Evolutionary conservation across 2,329 filamentous ascomycete species (phyloP).

Genomic region (Fusarium sp.): DNA sequence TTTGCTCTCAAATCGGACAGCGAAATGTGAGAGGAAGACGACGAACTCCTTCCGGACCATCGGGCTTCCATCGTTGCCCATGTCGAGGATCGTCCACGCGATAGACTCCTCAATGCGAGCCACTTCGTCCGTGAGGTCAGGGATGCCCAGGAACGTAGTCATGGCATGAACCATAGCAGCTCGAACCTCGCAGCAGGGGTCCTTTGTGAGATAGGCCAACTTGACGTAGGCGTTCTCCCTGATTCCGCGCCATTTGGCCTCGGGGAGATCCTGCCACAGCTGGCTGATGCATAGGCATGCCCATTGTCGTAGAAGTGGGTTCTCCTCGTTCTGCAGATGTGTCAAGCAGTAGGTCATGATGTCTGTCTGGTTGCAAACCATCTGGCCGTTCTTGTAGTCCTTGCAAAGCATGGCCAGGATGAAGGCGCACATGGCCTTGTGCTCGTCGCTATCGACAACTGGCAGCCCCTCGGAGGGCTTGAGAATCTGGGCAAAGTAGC

Average conservation of each 20-base stretch:
- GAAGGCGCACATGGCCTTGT: slow-evolving; percentile 99
- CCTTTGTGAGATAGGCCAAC: slow-evolving; percentile 82
- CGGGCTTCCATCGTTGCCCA: slow-evolving; percentile 93
- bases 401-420: slow-evolving; percentile 98
- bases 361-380: slow-evolving; percentile 89
- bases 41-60: slow-evolving; percentile 94
- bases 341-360: slow-evolving; percentile 89
- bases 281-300: slow-evolving; percentile 95
- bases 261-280: slow-evolving; percentile 89
- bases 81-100: slow-evolving; percentile 87
- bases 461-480: slow-evolving; percentile 86
- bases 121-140: slow-evolving; percentile 90
- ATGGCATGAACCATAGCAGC: slow-evolving; percentile 94
- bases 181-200: slow-evolving; percentile 91
- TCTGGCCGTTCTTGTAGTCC: slow-evolving; percentile 90
- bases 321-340: slow-evolving; percentile 87
- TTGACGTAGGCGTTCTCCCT: slow-evolving; percentile 85
- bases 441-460: slow-evolving; percentile 89
- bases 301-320: slow-evolving; percentile 92
- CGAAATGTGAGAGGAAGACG: slow-evolving; percentile 93
- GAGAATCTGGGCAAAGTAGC: slow-evolving; percentile 94
- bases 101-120: slow-evolving; percentile 91
- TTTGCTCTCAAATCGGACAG: slow-evolving; percentile 89
- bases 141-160: slow-evolving; percentile 93
- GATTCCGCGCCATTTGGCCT: slow-evolving; percentile 97